Conservation (phyloP, 192 early-diverging fungal genomes). For the Linnemannia elongata region DNA sequence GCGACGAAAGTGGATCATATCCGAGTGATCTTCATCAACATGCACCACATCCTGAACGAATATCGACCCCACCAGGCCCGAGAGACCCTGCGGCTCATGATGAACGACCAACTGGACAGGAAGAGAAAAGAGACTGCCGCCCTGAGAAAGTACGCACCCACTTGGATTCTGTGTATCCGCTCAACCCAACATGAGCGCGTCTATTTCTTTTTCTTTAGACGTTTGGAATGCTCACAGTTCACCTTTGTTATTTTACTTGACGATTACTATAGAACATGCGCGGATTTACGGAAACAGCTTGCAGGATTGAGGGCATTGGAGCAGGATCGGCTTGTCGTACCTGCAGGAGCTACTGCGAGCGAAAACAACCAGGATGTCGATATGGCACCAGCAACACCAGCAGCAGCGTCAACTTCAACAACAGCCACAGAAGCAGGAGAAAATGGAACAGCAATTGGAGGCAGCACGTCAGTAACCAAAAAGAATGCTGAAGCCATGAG, state of each 20-base stretch:
- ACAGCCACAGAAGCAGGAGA: background rate
- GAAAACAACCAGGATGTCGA: slow-evolving; percentile 15
- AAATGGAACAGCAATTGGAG: background rate
- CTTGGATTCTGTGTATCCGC: background rate
- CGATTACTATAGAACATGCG: slow-evolving; percentile 21
- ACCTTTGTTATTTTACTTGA: background rate
- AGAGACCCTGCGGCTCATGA: slow-evolving; percentile 75
- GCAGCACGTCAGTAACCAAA: background rate
- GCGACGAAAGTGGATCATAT: slow-evolving; percentile 74
- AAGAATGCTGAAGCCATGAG: slow-evolving; percentile 14
- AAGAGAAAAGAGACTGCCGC: slow-evolving; percentile 61
- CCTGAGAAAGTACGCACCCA: slow-evolving; percentile 51
- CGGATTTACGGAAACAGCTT: slow-evolving; percentile 28
- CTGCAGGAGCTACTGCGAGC: slow-evolving; percentile 1
- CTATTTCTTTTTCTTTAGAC: background rate
- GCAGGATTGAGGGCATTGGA: slow-evolving; percentile 25
- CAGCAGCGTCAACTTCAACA: background rate
- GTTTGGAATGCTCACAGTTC: background rate
- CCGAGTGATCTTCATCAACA: slow-evolving; percentile 79
- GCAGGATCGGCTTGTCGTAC: slow-evolving; percentile 13
- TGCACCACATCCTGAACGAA: slow-evolving; percentile 89
- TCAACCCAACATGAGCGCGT: background rate
- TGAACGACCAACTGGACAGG: slow-evolving; percentile 74
- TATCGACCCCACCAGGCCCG: slow-evolving; percentile 82
- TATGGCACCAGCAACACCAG: slow-evolving; percentile 10